Conservation (phyloP, 345 rosid genomes). For the Eucalyptus microcorys region DNA sequence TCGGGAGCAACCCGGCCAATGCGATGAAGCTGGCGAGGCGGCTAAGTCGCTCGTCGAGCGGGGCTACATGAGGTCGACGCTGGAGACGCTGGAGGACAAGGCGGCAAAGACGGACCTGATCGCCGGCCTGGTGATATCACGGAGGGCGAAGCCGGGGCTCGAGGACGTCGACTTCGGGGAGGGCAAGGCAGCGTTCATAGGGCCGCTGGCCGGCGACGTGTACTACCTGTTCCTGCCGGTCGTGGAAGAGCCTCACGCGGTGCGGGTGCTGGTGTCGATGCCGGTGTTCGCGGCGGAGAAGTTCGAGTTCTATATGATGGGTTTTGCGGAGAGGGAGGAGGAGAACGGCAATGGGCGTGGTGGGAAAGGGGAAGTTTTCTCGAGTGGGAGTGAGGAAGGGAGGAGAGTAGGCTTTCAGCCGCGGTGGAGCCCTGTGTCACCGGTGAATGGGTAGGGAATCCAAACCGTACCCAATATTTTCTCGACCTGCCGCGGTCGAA, state of each 20-base stretch:
- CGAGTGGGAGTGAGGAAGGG: too few species aligned
- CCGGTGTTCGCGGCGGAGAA: too few species aligned
- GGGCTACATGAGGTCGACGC: slow-evolving; percentile 45
- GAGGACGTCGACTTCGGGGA: slow-evolving; percentile 83
- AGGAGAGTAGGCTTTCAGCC: too few species aligned
- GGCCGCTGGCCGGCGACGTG: slow-evolving; percentile 71
- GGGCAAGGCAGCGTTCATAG: slow-evolving; percentile 67
- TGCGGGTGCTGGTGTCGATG: slow-evolving; percentile 65
- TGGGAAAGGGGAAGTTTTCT: too few species aligned
- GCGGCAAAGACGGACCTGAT: slow-evolving; percentile 43
- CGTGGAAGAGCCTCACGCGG: slow-evolving; percentile 30
- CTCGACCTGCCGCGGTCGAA: too few species aligned
- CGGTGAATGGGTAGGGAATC: too few species aligned
- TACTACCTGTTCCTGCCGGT: slow-evolving; percentile 88
- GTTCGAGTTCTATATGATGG: too few species aligned
- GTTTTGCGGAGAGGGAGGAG: too few species aligned
- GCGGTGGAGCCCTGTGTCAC: too few species aligned
- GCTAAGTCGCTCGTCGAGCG: slow-evolving; percentile 54
- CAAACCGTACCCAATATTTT: too few species aligned
- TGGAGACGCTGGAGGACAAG: slow-evolving; percentile 70
- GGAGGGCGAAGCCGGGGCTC: slow-evolving; percentile 73
- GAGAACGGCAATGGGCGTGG: too few species aligned
- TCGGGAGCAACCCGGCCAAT: slow-evolving; percentile 18
- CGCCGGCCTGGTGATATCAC: slow-evolving; percentile 59
- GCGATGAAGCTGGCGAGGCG: slow-evolving; percentile 37